Conservation (phyloP, 1,284 basidiomycete genomes). For the Thecaphora frezii region DNA sequence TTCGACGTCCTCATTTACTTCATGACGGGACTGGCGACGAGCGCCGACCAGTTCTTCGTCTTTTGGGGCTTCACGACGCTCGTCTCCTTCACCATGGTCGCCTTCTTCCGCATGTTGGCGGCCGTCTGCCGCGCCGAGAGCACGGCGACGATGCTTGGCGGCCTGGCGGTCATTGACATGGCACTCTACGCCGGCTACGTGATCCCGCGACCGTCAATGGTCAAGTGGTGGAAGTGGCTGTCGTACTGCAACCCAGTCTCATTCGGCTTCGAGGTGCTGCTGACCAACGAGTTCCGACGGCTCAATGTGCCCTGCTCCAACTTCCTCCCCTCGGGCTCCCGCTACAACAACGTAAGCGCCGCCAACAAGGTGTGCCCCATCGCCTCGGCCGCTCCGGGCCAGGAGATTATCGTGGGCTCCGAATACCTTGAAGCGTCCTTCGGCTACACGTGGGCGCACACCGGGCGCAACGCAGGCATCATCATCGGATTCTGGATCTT, state of each 20-base stretch:
- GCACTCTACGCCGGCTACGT: slow-evolving; percentile 49
- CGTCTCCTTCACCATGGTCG: slow-evolving; percentile 42
- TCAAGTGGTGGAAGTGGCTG: slow-evolving; percentile 52
- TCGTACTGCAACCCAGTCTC: slow-evolving; percentile 50
- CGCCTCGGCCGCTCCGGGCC: slow-evolving; percentile 33
- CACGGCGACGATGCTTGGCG: slow-evolving; percentile 63
- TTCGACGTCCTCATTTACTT: slow-evolving; percentile 53
- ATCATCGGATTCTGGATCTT: slow-evolving; percentile 43
- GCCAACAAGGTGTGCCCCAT: slow-evolving; percentile 45
- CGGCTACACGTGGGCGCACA: slow-evolving; percentile 31
- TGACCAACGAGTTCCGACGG: slow-evolving; percentile 48
- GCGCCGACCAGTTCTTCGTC: slow-evolving; percentile 47
- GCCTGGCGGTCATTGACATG: slow-evolving; percentile 59
- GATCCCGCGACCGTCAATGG: slow-evolving; percentile 49
- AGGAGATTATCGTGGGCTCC: slow-evolving; percentile 19
- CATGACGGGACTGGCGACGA: slow-evolving; percentile 34
- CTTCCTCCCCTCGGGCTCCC: slow-evolving; percentile 28
- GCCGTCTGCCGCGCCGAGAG: slow-evolving; percentile 29
- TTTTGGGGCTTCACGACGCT: slow-evolving; percentile 31
- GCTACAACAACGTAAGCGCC: slow-evolving; percentile 17
- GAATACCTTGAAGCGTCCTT: slow-evolving; percentile 44
- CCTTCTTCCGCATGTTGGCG: slow-evolving; percentile 45
- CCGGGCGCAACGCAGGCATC: slow-evolving; percentile 45
- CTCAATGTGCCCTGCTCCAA: slow-evolving; percentile 31
- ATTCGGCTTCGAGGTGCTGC: slow-evolving; percentile 46